Evolutionary conservation across 1,284 basidiomycete species (phyloP), one percentile per base, ranked within the genome.

Genomic region (Cutaneotrichosporon sp.): DNA sequence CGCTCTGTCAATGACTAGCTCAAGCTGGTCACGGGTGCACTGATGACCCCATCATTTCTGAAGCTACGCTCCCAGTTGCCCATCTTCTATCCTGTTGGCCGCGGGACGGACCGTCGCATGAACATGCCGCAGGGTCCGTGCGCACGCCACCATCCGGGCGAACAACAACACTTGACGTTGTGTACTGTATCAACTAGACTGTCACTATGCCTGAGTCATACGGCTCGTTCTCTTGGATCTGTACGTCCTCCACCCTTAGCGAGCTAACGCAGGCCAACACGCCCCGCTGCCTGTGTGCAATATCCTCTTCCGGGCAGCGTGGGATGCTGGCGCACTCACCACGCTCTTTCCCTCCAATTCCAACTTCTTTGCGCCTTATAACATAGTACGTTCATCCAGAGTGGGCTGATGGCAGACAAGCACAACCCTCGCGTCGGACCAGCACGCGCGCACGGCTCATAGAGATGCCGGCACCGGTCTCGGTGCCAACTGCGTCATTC

Each of bases 271-370:
- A 78, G 76, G 77, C 65, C 65, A 68, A 13, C 73, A 78, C 62
- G 72, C 81, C 1, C 75, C 77, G 0, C 66, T 81, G 11, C 79
- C 81, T 0, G 72, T 80, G 56, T 83, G 82, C 70, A 83, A 82
- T 68, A 72, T 83, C 58, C 77, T 82, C 72, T 82, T 82, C 73
- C 65, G 69, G 13, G 78, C 81, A 62, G 67, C 81, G 8, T 77
- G 76, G 61, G 72, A 16, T 52, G 65, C 30, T 63, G 70, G 18
- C 47, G 32, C n/a, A 56, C 61, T 73, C n/a, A 70, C 72, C 0
- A 65, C 65, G 13, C 75, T 80, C 46, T 78, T 79, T 61, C 78
- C 73, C 0, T 46, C 61, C 21, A 53, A 58, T 9, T 76, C 75
- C 34, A 58, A 56, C 8, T 77, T 73, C 58, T 77, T 68, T 65